These are phyloP conservation scores for Ilyonectria robusta DNA, from an alignment of 2,329 filamentous ascomycete genomes.

Conservation along the genomic window DNA sequence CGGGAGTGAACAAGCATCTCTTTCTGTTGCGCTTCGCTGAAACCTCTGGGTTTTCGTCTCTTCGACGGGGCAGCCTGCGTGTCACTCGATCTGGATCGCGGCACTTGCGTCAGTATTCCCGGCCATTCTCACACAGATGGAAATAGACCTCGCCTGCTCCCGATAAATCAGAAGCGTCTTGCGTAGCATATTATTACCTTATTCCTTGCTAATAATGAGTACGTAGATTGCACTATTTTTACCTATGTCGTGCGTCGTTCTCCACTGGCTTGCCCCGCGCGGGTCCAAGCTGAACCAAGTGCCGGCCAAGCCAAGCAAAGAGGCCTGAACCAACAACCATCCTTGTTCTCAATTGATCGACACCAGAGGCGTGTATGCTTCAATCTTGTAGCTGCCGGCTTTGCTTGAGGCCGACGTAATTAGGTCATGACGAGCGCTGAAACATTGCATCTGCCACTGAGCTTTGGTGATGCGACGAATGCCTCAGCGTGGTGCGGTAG, in stretches of 20 bases:
- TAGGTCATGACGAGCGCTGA: background rate
- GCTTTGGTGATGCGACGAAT: background rate
- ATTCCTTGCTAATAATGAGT: background rate
- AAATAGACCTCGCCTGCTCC: background rate
- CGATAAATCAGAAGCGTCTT: background rate
- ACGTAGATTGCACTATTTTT: background rate
- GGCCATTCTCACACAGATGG: background rate
- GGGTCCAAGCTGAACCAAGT: no score
- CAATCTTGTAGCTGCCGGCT: background rate
- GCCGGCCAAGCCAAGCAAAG: no score
- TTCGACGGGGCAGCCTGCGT: background rate
- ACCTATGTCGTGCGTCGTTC: background rate
- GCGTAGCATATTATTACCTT: background rate
- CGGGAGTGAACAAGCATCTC: background rate
- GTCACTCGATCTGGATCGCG: background rate
- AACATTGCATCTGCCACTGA: background rate
- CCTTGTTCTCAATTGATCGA: no score
- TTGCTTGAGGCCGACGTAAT: background rate
- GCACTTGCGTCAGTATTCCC: background rate
- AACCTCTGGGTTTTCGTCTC: background rate
- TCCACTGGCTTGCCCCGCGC: no score
- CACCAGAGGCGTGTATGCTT: no score
- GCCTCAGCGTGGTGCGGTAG: background rate
- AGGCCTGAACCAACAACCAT: no score
- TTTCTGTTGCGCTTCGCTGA: background rate